A percentile compares a stretch with the other conserved stretches of the same genome.
phyloP scores from a whole-genome alignment of 1,284 basidiomycete genomes.

The Ceratobasidium sp. region DNA sequence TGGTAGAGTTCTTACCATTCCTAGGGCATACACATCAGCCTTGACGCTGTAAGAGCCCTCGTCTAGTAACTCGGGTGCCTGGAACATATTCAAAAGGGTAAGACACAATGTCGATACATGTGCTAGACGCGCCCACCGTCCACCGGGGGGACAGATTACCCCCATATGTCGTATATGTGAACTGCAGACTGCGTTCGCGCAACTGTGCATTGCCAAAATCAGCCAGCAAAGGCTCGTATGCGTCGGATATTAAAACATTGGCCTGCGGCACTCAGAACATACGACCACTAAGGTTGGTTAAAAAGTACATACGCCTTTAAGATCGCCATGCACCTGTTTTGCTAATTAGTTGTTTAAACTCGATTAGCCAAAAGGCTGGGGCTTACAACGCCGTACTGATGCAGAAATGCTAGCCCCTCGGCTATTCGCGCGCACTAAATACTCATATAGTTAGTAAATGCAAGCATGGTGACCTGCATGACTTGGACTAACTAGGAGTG shows the following conservation, averaged over 20 bases:
- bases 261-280: background rate
- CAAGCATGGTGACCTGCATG: background rate
- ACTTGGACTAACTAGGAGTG: background rate
- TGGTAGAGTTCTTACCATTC: conserved; percentile 5
- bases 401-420: conserved; percentile 9
- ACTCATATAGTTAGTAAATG: background rate
- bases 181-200: background rate
- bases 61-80: conserved; percentile 18
- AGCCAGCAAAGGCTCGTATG: background rate
- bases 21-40: conserved; percentile 27
- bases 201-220: conserved; percentile 18
- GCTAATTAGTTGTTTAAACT: background rate
- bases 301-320: conserved; percentile 8
- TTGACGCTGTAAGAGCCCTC: background rate
- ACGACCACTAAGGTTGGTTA: background rate
- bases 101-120: background rate
- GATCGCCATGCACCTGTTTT: conserved; percentile 18
- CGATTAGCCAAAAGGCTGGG: background rate
- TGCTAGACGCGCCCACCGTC: background rate
- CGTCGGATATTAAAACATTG: background rate
- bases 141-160: background rate
- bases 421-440: background rate
- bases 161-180: background rate
- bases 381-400: background rate
- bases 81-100: background rate